phyloP scores from a whole-genome alignment of 768 basidiomycete genomes.

The Lactarius psammicola region DNA sequence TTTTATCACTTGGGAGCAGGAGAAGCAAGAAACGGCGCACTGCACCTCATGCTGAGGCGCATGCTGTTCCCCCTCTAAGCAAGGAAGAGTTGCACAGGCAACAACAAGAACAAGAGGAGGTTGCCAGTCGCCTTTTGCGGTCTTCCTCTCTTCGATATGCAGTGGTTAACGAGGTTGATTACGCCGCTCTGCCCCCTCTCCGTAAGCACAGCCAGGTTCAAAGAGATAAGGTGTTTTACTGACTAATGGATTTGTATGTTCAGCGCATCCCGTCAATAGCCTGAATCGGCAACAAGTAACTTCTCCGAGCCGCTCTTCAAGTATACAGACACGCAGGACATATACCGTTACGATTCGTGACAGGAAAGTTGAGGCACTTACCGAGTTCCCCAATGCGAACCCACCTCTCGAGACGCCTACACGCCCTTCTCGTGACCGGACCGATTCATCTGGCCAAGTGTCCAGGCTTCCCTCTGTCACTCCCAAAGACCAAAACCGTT shows the following conservation, averaged over 20 bases:
- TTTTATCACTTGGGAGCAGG: slow-evolving; percentile 67
- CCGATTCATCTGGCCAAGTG: slow-evolving; percentile 29
- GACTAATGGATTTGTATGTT: slow-evolving; percentile 10
- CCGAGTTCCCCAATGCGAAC: slow-evolving; percentile 66
- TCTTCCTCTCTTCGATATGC: slow-evolving; percentile 70
- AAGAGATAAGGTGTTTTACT: background rate
- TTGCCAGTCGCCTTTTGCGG: slow-evolving; percentile 54
- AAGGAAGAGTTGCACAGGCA: slow-evolving; percentile 23
- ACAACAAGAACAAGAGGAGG: slow-evolving; percentile 54
- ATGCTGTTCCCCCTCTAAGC: background rate
- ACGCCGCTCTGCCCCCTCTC: slow-evolving; percentile 60
- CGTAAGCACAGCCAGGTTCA: slow-evolving; percentile 48
- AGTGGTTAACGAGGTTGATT: slow-evolving; percentile 55
- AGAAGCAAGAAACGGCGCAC: slow-evolving; percentile 48
- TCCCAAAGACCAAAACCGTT: slow-evolving; percentile 49
- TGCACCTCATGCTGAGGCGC: slow-evolving; percentile 12
- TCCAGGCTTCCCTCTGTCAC: slow-evolving; percentile 40
- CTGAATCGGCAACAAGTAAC: slow-evolving; percentile 49
- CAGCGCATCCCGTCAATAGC: slow-evolving; percentile 61
- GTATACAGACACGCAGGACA: slow-evolving; percentile 52
- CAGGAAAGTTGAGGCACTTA: slow-evolving; percentile 57
- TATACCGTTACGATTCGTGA: slow-evolving; percentile 73
- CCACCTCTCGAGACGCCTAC: slow-evolving; percentile 37
- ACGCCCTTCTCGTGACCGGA: slow-evolving; percentile 31
- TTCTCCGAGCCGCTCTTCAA: slow-evolving; percentile 54